Base-by-base conservation (phyloP, 2,329 filamentous ascomycete species). In the Beauveria caledonica region DNA sequence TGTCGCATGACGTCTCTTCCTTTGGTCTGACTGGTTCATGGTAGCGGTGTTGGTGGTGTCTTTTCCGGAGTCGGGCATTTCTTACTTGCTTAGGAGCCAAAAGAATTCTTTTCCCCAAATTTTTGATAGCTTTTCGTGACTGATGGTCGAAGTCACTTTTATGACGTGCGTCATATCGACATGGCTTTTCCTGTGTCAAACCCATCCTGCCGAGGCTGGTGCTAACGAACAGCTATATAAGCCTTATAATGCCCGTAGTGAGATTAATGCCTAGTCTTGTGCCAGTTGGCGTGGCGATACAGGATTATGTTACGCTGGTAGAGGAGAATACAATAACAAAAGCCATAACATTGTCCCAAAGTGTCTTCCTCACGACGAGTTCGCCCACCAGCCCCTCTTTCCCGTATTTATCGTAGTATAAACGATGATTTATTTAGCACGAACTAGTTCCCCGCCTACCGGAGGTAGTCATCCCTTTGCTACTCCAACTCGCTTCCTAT, bases 11-110 rank as follows among this genome's bases (percentile, higher is more conserved):
- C 44, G 25, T 58, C 25, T 25, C 17, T 44, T 33, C 33, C 19
- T 23, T 36, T 59, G n/a, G 13, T 60, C 45, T 39, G 29, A 29
- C 49, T 45, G 49, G 15, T 44, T 48, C 58, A 58, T 60, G 62
- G 50, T 60, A 61, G 59, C 40, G 49, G 50, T 56, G 52, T 60
- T 58, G 51, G 40, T 57, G 57, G 46, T 49, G 58, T 62, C 58
- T 40, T 55, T 52, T 42, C n/a, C 23, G 58, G 44, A 60, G 42
- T 60, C 33, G 42, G 33, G 36, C 29, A 44, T 56, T 55, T 54
- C 55, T 59, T 62, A 27, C 27, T 51, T 60, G 11, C 19, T 33
- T 44, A 39, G 25, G 17, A 29, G 51, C 21, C 23, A 49, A 56
- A 48, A 29, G 36, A 52, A 48, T 15, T 45, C 25, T 57, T 54